These are phyloP conservation scores for Jaapia argillacea DNA, from an alignment of 768 basidiomycete species.

Conservation along the genomic window DNA sequence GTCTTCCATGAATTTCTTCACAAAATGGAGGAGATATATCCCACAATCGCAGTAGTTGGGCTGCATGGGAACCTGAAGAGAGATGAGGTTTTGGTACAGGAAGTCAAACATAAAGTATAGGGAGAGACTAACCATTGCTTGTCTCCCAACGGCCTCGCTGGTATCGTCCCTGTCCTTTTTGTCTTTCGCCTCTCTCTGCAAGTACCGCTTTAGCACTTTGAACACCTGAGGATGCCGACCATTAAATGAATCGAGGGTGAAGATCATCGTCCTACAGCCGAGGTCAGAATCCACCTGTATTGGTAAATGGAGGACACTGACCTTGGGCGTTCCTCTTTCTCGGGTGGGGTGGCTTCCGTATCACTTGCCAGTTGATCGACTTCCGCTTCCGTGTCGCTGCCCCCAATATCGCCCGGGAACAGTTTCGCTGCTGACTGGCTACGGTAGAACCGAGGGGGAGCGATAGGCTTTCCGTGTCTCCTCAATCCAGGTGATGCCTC, in stretches of 20 bases:
- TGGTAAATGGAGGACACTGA: not conserved
- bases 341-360: constrained; percentile 4
- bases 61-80: constrained; percentile 73
- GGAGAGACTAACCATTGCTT: constrained; percentile 15
- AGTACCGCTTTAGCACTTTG: constrained; percentile 54
- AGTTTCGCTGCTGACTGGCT: too few species aligned
- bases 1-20: constrained; percentile 60
- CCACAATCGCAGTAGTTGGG: constrained; percentile 92
- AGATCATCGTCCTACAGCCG: constrained; percentile 57
- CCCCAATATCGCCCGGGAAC: not conserved
- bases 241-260: constrained; percentile 87
- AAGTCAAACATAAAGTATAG: not conserved
- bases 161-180: constrained; percentile 30
- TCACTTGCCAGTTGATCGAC: too few species aligned
- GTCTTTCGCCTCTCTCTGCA: constrained; percentile 67
- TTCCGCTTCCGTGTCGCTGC: too few species aligned
- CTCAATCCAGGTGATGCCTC: too few species aligned
- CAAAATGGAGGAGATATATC: constrained; percentile 83
- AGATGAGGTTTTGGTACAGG: too few species aligned
- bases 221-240: constrained; percentile 56
- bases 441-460: too few species aligned
- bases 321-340: constrained; percentile 14
- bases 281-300: not conserved
- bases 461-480: too few species aligned
- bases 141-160: constrained; percentile 4